These are phyloP conservation scores for Termitomyces sp. DNA, from an alignment of 768 basidiomycete genomes.

Conservation along the genomic window DNA sequence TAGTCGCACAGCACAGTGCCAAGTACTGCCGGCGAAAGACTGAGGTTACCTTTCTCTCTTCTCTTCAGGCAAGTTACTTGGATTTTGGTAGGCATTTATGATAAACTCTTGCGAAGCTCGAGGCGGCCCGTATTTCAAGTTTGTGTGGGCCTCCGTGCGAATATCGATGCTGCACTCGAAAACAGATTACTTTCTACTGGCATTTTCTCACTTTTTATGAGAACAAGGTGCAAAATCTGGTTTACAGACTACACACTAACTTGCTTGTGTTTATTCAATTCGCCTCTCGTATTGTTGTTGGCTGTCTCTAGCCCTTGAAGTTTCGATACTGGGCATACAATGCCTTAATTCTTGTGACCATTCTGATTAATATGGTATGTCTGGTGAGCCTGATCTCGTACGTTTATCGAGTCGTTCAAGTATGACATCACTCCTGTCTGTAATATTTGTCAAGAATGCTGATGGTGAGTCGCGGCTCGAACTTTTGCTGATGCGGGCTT, in stretches of 20 bases:
- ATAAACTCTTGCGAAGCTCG: background rate
- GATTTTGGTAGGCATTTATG: background rate
- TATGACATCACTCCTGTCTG: too few species aligned
- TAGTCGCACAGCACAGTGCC: background rate
- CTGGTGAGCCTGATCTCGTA: background rate
- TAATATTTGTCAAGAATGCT: too few species aligned
- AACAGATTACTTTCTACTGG: too few species aligned
- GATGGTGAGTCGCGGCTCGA: too few species aligned
- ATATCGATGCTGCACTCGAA: background rate
- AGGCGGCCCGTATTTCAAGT: too few species aligned
- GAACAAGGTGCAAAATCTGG: background rate
- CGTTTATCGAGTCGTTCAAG: background rate
- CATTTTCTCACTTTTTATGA: background rate
- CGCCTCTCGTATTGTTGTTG: background rate
- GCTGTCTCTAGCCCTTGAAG: background rate
- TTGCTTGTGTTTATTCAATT: background rate
- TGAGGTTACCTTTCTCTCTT: background rate
- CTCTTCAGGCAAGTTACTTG: background rate
- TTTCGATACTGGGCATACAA: background rate
- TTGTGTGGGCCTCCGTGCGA: background rate
- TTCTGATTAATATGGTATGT: background rate
- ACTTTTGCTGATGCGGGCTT: too few species aligned
- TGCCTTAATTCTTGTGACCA: background rate
- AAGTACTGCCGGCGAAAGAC: background rate
- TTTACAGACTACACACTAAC: background rate